Base-by-base conservation (phyloP, 2,329 filamentous ascomycete species). In the Amauroascus verrucosus region DNA sequence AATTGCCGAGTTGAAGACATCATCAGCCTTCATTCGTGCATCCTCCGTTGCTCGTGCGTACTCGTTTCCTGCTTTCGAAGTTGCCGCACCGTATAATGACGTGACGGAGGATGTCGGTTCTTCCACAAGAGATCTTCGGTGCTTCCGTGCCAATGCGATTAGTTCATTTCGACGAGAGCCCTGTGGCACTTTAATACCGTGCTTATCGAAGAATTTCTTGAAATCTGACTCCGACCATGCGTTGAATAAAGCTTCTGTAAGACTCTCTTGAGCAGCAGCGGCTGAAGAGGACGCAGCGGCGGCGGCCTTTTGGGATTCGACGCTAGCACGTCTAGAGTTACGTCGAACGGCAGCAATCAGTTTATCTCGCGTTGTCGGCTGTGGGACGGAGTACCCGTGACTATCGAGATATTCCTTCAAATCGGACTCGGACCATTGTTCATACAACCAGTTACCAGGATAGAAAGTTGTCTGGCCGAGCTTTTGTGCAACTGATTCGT, bases 361-460 rank as follows among this genome's bases (percentile, higher is more conserved):
- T 70, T 88, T 88, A 72, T 97, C 90, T 56, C 93, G 88, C 56
- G 76, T 83, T 47, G 81, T 81, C 28, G 88, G 86, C 68, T 97
- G 91, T 56, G 93, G 91, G 52, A 81, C 86, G 11, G 88, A 84
- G 70, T 91, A 83, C 49, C 93, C 93, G 61, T 88, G 82, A 60
- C 85, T 84, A 64, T 97, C 93, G 45, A 96, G 84, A 85, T 87
- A 98, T 60, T 86, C 80, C 77, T 97, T 97, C 58, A 95, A 74
- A 48, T 96, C 91, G 59, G 90, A 96, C 59, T 95, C 87, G 50
- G 86, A 84, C 93, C 93, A 98, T 6, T 84, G 77, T 56, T 83
- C 79, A 67, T 96, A 98, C 41, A 97, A 75, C 93, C 93, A 97
- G 73, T 96, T 82, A 37, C 93, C 93, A 32, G 93, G 93, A 65